Base-by-base conservation (phyloP, 441 rosid species). In the Hura crepitans region DNA sequence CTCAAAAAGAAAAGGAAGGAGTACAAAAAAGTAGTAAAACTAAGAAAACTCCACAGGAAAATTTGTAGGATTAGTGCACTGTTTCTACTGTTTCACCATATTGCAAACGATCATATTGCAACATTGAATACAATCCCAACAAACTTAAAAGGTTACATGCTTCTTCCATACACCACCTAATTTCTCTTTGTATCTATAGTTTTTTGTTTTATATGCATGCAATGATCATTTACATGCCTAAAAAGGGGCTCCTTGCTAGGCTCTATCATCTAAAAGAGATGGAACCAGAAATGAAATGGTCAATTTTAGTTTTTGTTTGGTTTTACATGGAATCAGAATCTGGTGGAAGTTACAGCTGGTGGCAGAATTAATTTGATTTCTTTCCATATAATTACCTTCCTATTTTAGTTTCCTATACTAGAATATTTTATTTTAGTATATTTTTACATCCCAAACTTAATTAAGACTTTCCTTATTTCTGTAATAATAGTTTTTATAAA, bases 1-100 rank as follows among this genome's bases (percentile, higher is more conserved):
- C 62, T 65, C 56, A 71, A 71, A 37, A 56, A 72, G 20, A 55
- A 53, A 62, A 66, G 58, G n/a, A n/a, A 30, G 25, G 10, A 23
- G 46, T 11, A 47, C 65, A 74, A 18, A 46, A 65, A 46, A 59
- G 50, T 58, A 42, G 31, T 54, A 68, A 35, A 15, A n/a, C 5
- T 27, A 35, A 53, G 37, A 68, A 1, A 28, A 28, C 50, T 53
- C 23, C 43, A 53, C 65, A 5, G 22, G 50, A 42, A 39, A 67
- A 58, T 56, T 47, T 47, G 25, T 17, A 62, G 62, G 17, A 28
- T 35, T 30, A 60, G 3, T 39, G 43, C 20, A 22, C 20, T 35
- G 11, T 20, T 11, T 31, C 23, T 25, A 28, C 49, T n/a, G 42
- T 22, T 57, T 18, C 68, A 46, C 23, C 31, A 11, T 51, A 61